Evolutionary conservation across 1,284 basidiomycete species (phyloP), one percentile per base, ranked within the genome.

Genomic region (Pterula multifida): DNA sequence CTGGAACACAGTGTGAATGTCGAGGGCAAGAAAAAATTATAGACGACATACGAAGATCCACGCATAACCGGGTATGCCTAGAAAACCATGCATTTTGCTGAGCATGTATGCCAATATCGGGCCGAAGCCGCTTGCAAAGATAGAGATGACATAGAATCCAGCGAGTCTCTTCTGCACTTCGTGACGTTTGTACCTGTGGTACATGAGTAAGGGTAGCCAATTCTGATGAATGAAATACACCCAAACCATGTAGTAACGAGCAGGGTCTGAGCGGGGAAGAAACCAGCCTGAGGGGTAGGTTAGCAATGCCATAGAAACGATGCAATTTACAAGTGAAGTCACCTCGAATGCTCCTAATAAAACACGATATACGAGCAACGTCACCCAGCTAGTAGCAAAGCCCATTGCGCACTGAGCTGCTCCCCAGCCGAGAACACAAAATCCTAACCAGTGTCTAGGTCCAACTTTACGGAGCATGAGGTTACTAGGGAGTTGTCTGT

Each of bases 21-120:
- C 6, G 13, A 11, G 17, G 17, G n/a, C 19, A 35, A 32, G 44
- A 39, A 17, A 36, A 35, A 36, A 51, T 3, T 47, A 35, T 39
- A 22, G 32, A 23, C 35, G 23, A 55, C 65, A 55, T 54, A 71
- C 71, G 50, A 72, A 72, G 51, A 72, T 71, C 68, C 70, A 72
- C 45, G 63, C 59, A 69, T 70, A 72, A 22, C 70, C 71, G 24
- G 63, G 63, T 26, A 71, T 61, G n/a, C 63, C 60, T 17, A 59
- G 54, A 55, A 58, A 64, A 3, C 68, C 67, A 50, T 67, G 56
- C 4, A 73, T 60, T n/a, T 66, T 58, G 53, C 64, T 67, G 12
- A 55, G 25, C 4, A 32, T 49, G 26, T 53, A 55, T 9, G 52
- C 54, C 3, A 73, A 59, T 23, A 72, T 65, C 2, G 70, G 66